These are phyloP conservation scores for Globisporangium spinosum DNA, from an alignment of 352 stramenopile genomes.

Conservation along the genomic window DNA sequence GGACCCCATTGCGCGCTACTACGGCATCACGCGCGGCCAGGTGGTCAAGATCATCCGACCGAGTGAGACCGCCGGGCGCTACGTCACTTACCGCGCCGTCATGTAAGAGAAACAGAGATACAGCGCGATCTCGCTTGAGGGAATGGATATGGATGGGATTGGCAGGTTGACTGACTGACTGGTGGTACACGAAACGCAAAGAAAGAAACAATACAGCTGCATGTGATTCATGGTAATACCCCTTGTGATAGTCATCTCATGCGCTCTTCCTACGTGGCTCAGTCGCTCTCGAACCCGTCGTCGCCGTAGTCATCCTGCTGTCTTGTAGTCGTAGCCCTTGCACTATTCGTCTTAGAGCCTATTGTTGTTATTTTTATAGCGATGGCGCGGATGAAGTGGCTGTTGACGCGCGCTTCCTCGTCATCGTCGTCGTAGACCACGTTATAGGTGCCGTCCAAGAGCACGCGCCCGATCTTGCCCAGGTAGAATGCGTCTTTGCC, in stretches of 20 bases:
- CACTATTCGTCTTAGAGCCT: conserved; percentile 8
- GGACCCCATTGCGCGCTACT: conserved; percentile 98
- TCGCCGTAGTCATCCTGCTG: conserved; percentile 43
- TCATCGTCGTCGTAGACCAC: conserved; percentile 76
- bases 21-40: conserved; percentile 93
- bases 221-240: background rate
- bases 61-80: conserved; percentile 98
- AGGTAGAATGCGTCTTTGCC: conserved; percentile 43
- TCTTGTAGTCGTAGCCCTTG: background rate
- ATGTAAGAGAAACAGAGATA: conserved; percentile 73
- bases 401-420: conserved; percentile 47
- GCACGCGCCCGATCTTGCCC: conserved; percentile 45
- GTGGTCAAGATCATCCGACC: conserved; percentile 99
- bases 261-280: too few species aligned
- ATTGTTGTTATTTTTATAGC: conserved; percentile 1
- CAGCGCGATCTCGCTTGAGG: background rate
- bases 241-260: background rate
- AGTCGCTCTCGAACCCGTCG: conserved; percentile 61
- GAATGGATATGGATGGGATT: background rate
- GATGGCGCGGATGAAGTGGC: conserved; percentile 36
- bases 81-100: conserved; percentile 99
- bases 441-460: conserved; percentile 53
- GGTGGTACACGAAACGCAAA: background rate
- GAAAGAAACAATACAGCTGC: conserved; percentile 12
- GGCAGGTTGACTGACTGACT: background rate